phyloP scores from a whole-genome alignment of 2,329 filamentous ascomycete species.

The Aspergillus candidus region DNA sequence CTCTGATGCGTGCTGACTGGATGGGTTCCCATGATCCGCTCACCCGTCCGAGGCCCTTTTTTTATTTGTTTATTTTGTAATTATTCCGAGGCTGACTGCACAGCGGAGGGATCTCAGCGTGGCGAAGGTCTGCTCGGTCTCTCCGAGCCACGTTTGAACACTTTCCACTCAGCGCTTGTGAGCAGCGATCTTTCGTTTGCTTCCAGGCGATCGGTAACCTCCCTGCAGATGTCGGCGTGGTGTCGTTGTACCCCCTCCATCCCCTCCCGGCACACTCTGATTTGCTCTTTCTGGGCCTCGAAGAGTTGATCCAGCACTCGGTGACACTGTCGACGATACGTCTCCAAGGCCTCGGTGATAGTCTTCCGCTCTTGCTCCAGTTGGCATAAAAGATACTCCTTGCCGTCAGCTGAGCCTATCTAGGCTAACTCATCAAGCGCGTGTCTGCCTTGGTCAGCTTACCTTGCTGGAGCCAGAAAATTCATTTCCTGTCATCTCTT shows the following conservation, averaged over 20 bases:
- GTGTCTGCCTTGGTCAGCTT: constrained; percentile 9
- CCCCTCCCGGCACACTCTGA: constrained; percentile 26
- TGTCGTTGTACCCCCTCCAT: constrained; percentile 24
- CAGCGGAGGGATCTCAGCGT: no score
- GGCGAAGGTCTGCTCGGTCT: no score
- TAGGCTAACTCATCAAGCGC: neutral
- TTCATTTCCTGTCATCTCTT: constrained; percentile 17
- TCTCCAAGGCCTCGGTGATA: constrained; percentile 38
- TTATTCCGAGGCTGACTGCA: no score
- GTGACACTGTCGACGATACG: constrained; percentile 40
- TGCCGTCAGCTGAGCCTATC: neutral
- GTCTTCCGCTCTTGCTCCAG: constrained; percentile 44
- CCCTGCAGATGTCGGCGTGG: constrained; percentile 24
- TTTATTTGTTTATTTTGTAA: no score
- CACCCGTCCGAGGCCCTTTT: no score
- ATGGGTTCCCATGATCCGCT: no score
- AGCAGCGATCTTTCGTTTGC: constrained; percentile 19
- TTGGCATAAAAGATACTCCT: constrained; percentile 38
- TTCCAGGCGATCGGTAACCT: constrained; percentile 25
- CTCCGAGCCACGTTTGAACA: no score
- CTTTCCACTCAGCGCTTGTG: constrained; percentile 9
- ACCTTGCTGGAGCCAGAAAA: constrained; percentile 26
- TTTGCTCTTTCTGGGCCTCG: constrained; percentile 34
- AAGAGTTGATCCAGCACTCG: constrained; percentile 40
- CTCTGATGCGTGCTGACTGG: no score